Base-by-base conservation (phyloP, 2,329 filamentous ascomycete genomes). In the Xylariaceae sp. region DNA sequence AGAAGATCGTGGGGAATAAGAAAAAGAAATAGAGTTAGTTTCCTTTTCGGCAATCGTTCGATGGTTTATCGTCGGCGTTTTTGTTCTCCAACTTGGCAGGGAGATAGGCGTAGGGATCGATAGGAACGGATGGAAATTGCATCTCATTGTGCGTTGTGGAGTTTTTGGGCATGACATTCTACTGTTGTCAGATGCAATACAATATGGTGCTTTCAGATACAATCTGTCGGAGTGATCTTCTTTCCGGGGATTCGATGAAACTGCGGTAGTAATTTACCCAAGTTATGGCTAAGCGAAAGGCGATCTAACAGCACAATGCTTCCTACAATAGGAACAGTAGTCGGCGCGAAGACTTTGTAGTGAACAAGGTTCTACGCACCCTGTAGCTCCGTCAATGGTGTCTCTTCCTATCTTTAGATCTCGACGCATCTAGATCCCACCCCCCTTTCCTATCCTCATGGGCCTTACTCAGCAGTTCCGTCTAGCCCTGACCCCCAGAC, bases 1-100 rank as follows among this genome's bases (percentile, higher is more conserved):
- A 82, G 58, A 84, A 79, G 72, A 86, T 87, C 79, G 55, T 60
- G 16, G 44, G 35, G 4, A 85, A 82, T 8, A 79, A 83, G 64
- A 86, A 83, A 72, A 78, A 77, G 58, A 86, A 85, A 75, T 83
- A 82, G 73, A 64, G 59, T 51, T 51, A 32, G 27, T 56, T 2
- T 6, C 29, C 35, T 26, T n/a, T 10, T 41, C 53, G 33, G 20
- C 21, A 11, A 20, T 4, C 18, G 10, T 45, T 32, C 20, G 3
- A n/a, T 1, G 9, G 11, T 16, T 26, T n/a, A n/a, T n/a, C n/a
- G 15, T n/a, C 7, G 33, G 33, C 40, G 3, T 27, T 43, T 33
- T 39, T n/a, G 30, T 13, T n/a, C n/a, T n/a, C n/a, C n/a, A n/a
- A n/a, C n/a, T n/a, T n/a, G n/a, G n/a, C n/a, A n/a, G 18, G 35